Evolutionary conservation across 768 basidiomycete genomes (phyloP).

Genomic region (Pulveroboletus sp.): DNA sequence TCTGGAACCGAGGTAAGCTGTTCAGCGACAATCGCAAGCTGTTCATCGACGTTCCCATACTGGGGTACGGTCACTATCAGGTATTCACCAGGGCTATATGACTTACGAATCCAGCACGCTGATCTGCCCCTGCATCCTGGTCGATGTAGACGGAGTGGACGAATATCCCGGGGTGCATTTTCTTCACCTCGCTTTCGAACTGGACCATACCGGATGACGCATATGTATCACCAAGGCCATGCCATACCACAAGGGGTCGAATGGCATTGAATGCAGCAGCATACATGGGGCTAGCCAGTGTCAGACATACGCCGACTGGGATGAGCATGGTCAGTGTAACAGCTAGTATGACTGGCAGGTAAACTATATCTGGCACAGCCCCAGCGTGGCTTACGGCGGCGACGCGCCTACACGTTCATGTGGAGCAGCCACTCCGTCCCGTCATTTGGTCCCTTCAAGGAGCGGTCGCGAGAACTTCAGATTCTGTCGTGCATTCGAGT

Average conservation of each 20-base stretch:
- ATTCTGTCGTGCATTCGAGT: no score
- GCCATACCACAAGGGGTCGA: slow-evolving; percentile 71
- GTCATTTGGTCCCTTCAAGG: no score
- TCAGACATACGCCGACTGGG: slow-evolving; percentile 13
- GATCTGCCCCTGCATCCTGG: slow-evolving; percentile 56
- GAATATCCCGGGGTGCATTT: slow-evolving; percentile 70
- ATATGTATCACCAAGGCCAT: slow-evolving; percentile 79
- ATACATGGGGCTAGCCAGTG: slow-evolving; percentile 7
- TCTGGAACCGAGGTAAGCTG: slow-evolving; percentile 64
- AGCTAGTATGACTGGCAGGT: neutral
- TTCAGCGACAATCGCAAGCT: slow-evolving; percentile 57
- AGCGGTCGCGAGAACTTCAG: no score
- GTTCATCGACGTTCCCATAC: slow-evolving; percentile 77
- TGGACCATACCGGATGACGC: slow-evolving; percentile 67
- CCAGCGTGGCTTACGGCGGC: no score
- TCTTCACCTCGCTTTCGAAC: slow-evolving; percentile 53
- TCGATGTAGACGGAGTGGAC: slow-evolving; percentile 70
- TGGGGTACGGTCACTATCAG: slow-evolving; percentile 26
- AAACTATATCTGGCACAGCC: neutral
- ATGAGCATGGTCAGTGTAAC: slow-evolving; percentile 9
- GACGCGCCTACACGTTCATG: no score
- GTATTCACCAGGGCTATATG: neutral
- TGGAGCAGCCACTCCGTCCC: no score
- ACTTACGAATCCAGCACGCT: slow-evolving; percentile 69
- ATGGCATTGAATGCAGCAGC: slow-evolving; percentile 15